These are phyloP conservation scores for Citeromyces siamensis DNA, from an alignment of 1,139 yeast genomes.

Conservation along the genomic window DNA sequence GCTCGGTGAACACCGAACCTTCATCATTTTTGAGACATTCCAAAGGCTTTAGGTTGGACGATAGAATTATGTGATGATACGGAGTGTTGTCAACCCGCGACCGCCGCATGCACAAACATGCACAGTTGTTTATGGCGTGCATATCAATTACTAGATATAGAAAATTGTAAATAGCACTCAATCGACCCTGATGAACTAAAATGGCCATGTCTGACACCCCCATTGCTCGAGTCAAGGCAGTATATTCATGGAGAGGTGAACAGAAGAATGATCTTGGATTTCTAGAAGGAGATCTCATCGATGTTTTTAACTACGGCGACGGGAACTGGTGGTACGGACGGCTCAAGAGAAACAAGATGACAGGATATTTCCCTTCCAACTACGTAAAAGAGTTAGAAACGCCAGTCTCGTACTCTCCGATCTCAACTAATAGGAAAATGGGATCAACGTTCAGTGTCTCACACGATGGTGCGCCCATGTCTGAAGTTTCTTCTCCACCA, in stretches of 20 bases:
- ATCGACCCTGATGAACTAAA: too few species aligned
- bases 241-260: constrained; percentile 6
- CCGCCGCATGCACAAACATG: too few species aligned
- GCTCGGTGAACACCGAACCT: too few species aligned
- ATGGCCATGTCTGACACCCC: constrained; percentile 1
- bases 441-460: constrained; percentile 5
- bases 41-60: too few species aligned
- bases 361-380: constrained; percentile 81
- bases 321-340: constrained; percentile 92
- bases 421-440: not conserved
- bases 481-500: constrained; percentile 11
- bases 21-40: too few species aligned
- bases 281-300: constrained; percentile 84
- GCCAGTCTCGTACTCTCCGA: constrained; percentile 8
- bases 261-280: constrained; percentile 58
- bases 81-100: too few species aligned
- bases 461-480: not conserved
- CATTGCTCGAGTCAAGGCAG: constrained; percentile 4
- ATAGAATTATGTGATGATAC: too few species aligned
- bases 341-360: constrained; percentile 65
- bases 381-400: constrained; percentile 52
- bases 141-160: too few species aligned
- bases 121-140: too few species aligned
- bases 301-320: constrained; percentile 68
- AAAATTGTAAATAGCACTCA: too few species aligned